These are phyloP conservation scores for Cyclotella distinguenda DNA, from an alignment of 108 stramenopile species.

Conservation along the genomic window DNA sequence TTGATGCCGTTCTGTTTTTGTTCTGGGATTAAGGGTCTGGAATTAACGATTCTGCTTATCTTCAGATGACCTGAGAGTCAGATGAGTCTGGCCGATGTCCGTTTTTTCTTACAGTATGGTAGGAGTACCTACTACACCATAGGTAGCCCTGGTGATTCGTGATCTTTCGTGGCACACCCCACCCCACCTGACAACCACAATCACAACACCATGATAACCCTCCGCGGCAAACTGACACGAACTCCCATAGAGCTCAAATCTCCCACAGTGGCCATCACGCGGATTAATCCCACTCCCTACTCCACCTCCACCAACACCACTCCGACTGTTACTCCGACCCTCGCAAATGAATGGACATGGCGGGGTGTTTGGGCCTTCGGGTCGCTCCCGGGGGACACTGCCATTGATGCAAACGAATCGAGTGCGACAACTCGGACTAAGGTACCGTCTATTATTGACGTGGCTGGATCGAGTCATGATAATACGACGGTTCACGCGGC, in stretches of 20 bases:
- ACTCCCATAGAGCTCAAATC: conserved; percentile 15
- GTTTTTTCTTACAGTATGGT: too few species aligned
- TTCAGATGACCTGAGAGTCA: too few species aligned
- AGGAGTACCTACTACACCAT: too few species aligned
- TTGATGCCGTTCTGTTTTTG: conserved; percentile 16
- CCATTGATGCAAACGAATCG: neutral
- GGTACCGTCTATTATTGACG: neutral
- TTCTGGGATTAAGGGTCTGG: conserved; percentile 55
- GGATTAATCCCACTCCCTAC: neutral
- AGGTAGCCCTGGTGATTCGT: neutral
- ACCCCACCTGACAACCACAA: too few species aligned
- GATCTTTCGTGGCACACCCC: neutral
- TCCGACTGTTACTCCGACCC: neutral
- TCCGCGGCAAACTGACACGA: conserved; percentile 43
- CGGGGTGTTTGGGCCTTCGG: conserved; percentile 75
- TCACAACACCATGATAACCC: conserved; percentile 32
- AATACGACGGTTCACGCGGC: neutral
- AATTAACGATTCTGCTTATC: too few species aligned
- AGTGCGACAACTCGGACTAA: neutral
- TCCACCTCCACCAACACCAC: neutral
- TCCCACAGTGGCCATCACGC: neutral
- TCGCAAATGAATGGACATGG: conserved; percentile 56
- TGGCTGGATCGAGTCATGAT: conserved; percentile 11
- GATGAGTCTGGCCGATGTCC: too few species aligned
- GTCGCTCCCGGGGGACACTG: conserved; percentile 18